Evolutionary conservation across 768 basidiomycete genomes (phyloP), one percentile per base, ranked within the genome.

Genomic region (Lactarius hengduanensis): DNA sequence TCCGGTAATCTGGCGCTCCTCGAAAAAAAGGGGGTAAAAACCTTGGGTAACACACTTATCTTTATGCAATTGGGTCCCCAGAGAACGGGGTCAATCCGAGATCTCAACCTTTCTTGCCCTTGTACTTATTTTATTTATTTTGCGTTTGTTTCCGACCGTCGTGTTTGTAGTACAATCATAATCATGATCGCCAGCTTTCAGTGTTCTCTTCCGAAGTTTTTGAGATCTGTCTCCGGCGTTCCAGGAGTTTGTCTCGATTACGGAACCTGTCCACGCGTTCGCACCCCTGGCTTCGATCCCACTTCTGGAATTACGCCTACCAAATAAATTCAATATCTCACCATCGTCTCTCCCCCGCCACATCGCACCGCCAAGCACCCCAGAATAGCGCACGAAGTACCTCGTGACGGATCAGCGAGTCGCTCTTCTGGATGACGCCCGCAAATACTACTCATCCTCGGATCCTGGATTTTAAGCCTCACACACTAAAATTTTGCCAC

Each of bases 251-350:
- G 26, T 54, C 61, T 53, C 50, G n/a, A 53, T 53, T 53, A 53
- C 50, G 50, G 36, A 63, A 57, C 45, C 43, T 11, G 13, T 15
- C 20, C 63, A 40, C 40, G 22, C 7, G 55, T 45, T 47, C 56
- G 34, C 62, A 38, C 59, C 41, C 64, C 64, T 65, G 59, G 53
- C 58, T 59, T 43, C 43, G 26, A 55, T 65, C 22, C 64, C 34
- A 28, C 38, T 50, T 50, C 36, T 47, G 50, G 50, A n/a, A n/a
- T n/a, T n/a, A n/a, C n/a, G n/a, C n/a, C n/a, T n/a, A n/a, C n/a
- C n/a, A n/a, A n/a, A n/a, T n/a, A n/a, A n/a, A n/a, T n/a, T n/a
- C n/a, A 18, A 20, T 20, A 20, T 36, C 63, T 61, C 26, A 26
- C 26, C 40, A 28, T 41, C 32, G 30, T 34, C 30, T 56, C 30